phyloP scores from a whole-genome alignment of 2,329 filamentous ascomycete genomes.

The Fonsecaea multimorphosa region DNA sequence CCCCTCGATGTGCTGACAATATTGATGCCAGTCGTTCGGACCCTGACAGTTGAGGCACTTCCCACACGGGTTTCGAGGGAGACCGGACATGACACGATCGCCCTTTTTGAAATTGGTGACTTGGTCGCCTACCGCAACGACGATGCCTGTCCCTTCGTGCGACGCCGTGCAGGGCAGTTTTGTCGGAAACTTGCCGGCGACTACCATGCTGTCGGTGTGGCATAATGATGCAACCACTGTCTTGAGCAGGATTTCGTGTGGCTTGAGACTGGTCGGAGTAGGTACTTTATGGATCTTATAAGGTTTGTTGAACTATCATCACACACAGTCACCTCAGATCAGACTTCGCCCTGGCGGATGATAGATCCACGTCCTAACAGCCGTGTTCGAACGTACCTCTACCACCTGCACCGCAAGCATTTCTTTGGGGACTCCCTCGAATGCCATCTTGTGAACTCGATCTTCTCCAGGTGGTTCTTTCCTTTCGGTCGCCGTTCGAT shows the following conservation, averaged over 20 bases:
- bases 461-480: not conserved
- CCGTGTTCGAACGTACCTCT: constrained; percentile 27
- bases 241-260: constrained; percentile 65
- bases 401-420: constrained; percentile 39
- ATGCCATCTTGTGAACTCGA: constrained; percentile 24
- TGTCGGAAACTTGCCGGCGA: constrained; percentile 56
- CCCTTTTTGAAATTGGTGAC: constrained; percentile 56
- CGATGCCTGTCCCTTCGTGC: constrained; percentile 64
- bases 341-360: not conserved
- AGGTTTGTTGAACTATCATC: constrained; percentile 53
- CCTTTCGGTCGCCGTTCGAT: not conserved
- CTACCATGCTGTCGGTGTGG: constrained; percentile 67
- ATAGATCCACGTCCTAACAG: not conserved
- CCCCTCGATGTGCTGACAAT: constrained; percentile 56
- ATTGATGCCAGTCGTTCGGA: constrained; percentile 59
- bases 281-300: constrained; percentile 60
- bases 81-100: constrained; percentile 63
- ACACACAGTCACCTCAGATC: not conserved
- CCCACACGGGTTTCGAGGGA: constrained; percentile 61
- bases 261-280: constrained; percentile 55
- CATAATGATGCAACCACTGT: constrained; percentile 66
- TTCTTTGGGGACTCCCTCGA: constrained; percentile 35
- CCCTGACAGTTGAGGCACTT: constrained; percentile 58
- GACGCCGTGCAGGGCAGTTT: constrained; percentile 61
- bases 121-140: constrained; percentile 54